Evolutionary conservation across 108 stramenopile genomes (phyloP).

Genomic region (Aureococcus anophagefferens): DNA sequence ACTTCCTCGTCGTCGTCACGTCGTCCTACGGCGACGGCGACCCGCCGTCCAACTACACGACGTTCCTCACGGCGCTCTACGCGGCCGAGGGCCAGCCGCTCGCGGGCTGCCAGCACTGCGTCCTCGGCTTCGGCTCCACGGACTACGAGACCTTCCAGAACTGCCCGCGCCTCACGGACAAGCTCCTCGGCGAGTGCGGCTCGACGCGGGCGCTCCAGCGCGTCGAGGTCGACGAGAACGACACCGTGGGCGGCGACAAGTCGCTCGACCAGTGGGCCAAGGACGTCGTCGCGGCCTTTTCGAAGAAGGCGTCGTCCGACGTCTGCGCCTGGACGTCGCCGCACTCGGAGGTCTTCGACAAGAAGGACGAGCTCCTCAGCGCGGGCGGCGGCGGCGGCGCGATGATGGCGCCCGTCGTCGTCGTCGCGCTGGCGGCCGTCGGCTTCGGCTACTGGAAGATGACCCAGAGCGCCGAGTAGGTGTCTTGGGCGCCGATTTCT

Average conservation of each 20-base stretch:
- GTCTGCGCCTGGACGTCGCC: not conserved
- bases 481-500: too few relatives aligned
- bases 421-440: too few relatives aligned
- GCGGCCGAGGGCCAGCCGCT: not conserved
- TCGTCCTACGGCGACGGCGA: constrained; percentile 2
- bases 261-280: not conserved
- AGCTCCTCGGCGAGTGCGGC: constrained; percentile 2
- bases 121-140: constrained; percentile 1
- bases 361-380: not conserved
- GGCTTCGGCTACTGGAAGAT: too few relatives aligned
- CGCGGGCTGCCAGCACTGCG: not conserved
- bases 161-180: constrained; percentile 7
- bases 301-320: not conserved
- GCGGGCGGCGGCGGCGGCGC: not conserved
- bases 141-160: constrained; percentile 6
- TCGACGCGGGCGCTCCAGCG: not conserved
- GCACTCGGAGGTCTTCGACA: not conserved
- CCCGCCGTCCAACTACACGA: not conserved
- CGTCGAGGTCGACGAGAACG: constrained; percentile 3
- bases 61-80: not conserved
- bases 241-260: not conserved
- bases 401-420: not conserved
- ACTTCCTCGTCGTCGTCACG: not conserved
- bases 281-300: not conserved
- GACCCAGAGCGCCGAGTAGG: too few relatives aligned